These are phyloP conservation scores for peach (Prunus persica) DNA, from an alignment of 306 rosid species.

Conservation along the genomic window Prunus_persica_NCBIv2 NC_034013.1:17424501-17425000, in stretches of 20 bases:
- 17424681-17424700: not conserved
- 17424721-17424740: not conserved
- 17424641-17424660: not conserved
- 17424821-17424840: not conserved
- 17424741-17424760: not conserved
- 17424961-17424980: not conserved
- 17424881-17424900: not conserved
- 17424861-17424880: not conserved
- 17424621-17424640: not conserved
- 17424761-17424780: not conserved
- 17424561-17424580: not conserved
- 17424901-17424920: not conserved
- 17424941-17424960: not conserved
- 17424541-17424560: not conserved
- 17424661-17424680: not conserved
- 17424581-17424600: not conserved
- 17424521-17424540: not conserved
- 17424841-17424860: not conserved
- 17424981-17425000: not conserved
- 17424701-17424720: not conserved
- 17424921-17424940: not conserved
- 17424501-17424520: slow-evolving; percentile 2
- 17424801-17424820: not conserved
- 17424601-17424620: not conserved
- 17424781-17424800: not conserved